A percentile compares a stretch with the other conserved stretches of the same genome.
Conservation (phyloP, 192 early-diverging fungal species). For the Linnemannia zychae region DNA sequence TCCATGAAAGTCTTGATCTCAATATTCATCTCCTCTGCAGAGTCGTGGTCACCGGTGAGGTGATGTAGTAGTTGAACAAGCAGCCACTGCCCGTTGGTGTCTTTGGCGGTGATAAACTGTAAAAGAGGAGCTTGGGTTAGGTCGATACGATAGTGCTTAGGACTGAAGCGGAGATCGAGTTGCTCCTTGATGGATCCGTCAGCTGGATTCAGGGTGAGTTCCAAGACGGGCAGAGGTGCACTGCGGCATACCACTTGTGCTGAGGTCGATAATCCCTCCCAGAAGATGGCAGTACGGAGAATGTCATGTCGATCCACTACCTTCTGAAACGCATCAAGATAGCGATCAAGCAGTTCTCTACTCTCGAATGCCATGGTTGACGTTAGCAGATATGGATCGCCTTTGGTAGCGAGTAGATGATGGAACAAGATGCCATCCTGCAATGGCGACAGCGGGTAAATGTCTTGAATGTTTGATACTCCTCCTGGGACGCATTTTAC, state of each 20-base stretch:
- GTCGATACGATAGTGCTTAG: slow-evolving; percentile 4
- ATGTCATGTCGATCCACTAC: slow-evolving; percentile 21
- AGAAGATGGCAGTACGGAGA: slow-evolving; percentile 1
- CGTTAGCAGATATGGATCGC: slow-evolving; percentile 6
- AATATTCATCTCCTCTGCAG: not conserved
- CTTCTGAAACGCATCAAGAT: slow-evolving; percentile 10
- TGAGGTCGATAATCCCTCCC: slow-evolving; percentile 3
- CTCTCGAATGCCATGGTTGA: not conserved
- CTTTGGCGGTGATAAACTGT: not conserved
- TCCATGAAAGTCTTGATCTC: slow-evolving; percentile 8
- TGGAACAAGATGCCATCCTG: slow-evolving; percentile 29
- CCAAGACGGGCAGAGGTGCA: not conserved
- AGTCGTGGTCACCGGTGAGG: not conserved
- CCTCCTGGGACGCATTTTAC: not conserved
- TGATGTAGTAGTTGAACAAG: not conserved
- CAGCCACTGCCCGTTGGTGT: slow-evolving; percentile 5
- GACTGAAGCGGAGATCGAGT: not conserved
- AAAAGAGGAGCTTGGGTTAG: not conserved
- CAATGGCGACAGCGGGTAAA: slow-evolving; percentile 2
- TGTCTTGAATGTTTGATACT: slow-evolving; percentile 13
- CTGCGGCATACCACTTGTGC: slow-evolving; percentile 1
- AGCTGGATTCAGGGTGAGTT: slow-evolving; percentile 6
- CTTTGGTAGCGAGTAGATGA: not conserved
- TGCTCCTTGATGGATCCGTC: slow-evolving; percentile 10
- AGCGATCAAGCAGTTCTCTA: not conserved